Evolutionary conservation across 257 asterid species (phyloP), one percentile per base, ranked within the genome.

Genomic region (Prunella vulgaris): DNA sequence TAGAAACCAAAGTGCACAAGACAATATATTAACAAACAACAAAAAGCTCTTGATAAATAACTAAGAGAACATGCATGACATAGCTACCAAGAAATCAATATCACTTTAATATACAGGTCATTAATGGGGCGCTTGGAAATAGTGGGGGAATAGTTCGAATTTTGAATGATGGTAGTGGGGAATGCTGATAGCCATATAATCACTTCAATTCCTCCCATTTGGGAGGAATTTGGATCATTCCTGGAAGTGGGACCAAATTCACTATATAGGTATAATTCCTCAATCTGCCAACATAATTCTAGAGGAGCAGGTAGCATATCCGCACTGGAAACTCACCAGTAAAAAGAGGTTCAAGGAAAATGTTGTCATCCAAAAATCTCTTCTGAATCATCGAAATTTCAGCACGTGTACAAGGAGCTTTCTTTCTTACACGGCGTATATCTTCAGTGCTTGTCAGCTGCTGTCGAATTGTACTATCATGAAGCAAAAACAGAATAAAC

Each of bases 401-500:
- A 74, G 86, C 76, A 62, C 62, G 86, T 2, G 96, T 84, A 61
- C 97, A 91, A 53, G 97, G 96, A 73, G 97, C 97, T 80, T 89
- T 91, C 79, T 85, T 91, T 78, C 97, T 83, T 40, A 85, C 75
- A 59, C 97, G 95, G 32, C 96, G 91, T 76, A 89, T 83, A 71
- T 84, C 96, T 77, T 79, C 91, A 27, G 93, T 69, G 72, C 68
- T 78, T 57, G 75, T 85, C 84, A 91, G 85, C 77, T 89, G 97
- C 70, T 80, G 86, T 38, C 97, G 84, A 75, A 91, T 91, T 66
- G 69, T 80, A 74, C 97, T 91, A 71, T 70, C 35, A 81, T 28
- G 65, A 37, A 77, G 66, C 48, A 79, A 68, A 69, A 69, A 74
- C 10, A 61, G 22, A 17, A 15, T 80, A 66, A 82, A 79, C 17